Base-by-base conservation (phyloP, 768 basidiomycete species). In the Boletus coccyginus region DNA sequence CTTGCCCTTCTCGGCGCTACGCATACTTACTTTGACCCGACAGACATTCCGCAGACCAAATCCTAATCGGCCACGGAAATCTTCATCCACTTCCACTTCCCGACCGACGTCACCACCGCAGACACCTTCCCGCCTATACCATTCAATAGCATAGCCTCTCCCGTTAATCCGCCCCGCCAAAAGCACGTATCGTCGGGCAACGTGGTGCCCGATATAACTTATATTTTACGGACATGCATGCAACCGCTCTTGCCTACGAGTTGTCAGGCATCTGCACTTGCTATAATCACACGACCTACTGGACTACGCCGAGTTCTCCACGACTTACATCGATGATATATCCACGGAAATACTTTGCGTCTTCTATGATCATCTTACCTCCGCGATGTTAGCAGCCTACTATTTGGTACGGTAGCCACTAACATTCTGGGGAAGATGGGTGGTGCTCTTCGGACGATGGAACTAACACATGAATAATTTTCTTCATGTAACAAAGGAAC, bases 31-130 rank as follows among this genome's bases (percentile, higher is more conserved):
- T 1, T 35, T 33, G 7, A 1, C 41, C 9, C 14, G 16, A n/a
- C 50, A 73, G 72, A 73, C 72, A 8, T 74, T 73, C 19, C 70
- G 72, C 47, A 64, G 62, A 47, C 72, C 72, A 14, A 70, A 65
- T 44, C 66, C 66, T 10, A 67, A 62, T 32, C 64, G 65, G 14
- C 35, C 55, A 45, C 72, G 72, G 50, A 62, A 52, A 60, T 17
- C 57, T 19, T 65, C 72, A 3, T 40, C 58, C 14, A n/a, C 58
- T 5, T 58, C 70, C 5, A 24, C 62, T 31, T 57, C 68, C 33
- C 62, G 6, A 19, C 61, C 62, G 21, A 58, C 66, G 1, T 59
- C 66, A 50, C 62, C 73, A 46, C 71, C 72, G 10, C 73, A 72
- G 59, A 70, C 67, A 9, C 74, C 70, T 11, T 71, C 70, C 6